Percentiles rank a stretch among this genome's conserved stretches.
Evolutionary conservation across 2,329 filamentous ascomycete genomes (phyloP).

Genomic region (Albifimbria verrucaria): DNA sequence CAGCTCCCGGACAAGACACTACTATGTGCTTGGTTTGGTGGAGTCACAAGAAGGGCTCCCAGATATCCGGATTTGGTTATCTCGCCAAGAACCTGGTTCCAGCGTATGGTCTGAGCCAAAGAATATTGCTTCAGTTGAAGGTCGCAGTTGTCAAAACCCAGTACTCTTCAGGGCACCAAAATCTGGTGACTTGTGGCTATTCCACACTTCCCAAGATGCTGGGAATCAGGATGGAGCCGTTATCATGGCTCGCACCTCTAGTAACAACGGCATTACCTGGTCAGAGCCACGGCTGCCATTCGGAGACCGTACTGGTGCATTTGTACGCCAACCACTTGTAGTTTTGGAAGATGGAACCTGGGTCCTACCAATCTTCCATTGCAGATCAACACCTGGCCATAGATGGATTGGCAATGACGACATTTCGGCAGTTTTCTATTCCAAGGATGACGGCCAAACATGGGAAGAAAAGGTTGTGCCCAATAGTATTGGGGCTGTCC

Average conservation of each 20-base stretch:
- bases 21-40: constrained; percentile 42
- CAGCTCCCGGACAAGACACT: constrained; percentile 35
- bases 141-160: constrained; percentile 42
- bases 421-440: constrained; percentile 34
- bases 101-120: constrained; percentile 27
- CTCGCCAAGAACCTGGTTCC: constrained; percentile 27
- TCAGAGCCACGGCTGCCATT: constrained; percentile 28
- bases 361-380: constrained; percentile 41
- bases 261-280: constrained; percentile 34
- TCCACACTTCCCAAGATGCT: constrained; percentile 41
- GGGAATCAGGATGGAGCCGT: constrained; percentile 40
- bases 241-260: constrained; percentile 32
- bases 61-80: constrained; percentile 41
- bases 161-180: constrained; percentile 35
- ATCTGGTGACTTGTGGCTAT: constrained; percentile 33
- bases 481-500: constrained; percentile 34
- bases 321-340: constrained; percentile 38
- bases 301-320: constrained; percentile 28
- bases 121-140: constrained; percentile 34
- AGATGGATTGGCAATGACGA: constrained; percentile 43
- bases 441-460: constrained; percentile 31
- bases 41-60: constrained; percentile 41
- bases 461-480: constrained; percentile 36
- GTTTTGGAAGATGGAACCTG: constrained; percentile 33
- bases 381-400: constrained; percentile 33